Percentiles rank a stretch among this genome's conserved stretches.
Conservation (phyloP, 2,329 filamentous ascomycete genomes). For the Blumeria hordei region DNA sequence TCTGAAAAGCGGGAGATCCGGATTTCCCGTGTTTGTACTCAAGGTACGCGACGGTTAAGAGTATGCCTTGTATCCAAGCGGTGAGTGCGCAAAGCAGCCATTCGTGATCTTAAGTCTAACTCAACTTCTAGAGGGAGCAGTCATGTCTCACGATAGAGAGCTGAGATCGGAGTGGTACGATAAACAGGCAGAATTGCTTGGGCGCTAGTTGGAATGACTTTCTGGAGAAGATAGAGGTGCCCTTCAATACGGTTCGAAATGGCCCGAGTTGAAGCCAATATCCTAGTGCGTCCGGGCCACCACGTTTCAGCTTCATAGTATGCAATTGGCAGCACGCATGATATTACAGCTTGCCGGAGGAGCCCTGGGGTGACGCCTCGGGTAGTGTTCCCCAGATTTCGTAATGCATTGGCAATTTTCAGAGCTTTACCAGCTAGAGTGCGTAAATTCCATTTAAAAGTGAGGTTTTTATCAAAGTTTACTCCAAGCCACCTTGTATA, state of each 20-base stretch:
- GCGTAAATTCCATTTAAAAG: too few species aligned
- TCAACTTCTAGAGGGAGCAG: neutral
- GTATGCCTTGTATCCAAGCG: neutral
- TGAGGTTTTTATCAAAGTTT: too few species aligned
- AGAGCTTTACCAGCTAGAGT: too few species aligned
- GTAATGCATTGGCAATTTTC: too few species aligned
- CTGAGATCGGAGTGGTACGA: neutral
- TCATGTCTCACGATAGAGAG: neutral
- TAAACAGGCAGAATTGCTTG: neutral
- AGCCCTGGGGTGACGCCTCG: neutral
- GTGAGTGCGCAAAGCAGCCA: neutral
- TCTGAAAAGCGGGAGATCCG: neutral
- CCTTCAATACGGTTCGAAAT: neutral
- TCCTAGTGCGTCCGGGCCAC: neutral
- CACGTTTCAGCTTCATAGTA: neutral
- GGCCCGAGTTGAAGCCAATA: neutral
- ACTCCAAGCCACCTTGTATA: too few species aligned
- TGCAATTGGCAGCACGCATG: neutral
- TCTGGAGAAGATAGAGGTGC: neutral
- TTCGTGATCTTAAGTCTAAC: neutral
- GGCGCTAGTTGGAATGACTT: neutral
- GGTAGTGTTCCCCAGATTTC: neutral
- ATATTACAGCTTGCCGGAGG: neutral
- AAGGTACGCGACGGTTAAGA: neutral
- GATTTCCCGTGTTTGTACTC: neutral